These are phyloP conservation scores for Boletus reticuloceps DNA, from an alignment of 768 basidiomycete genomes.

Conservation along the genomic window DNA sequence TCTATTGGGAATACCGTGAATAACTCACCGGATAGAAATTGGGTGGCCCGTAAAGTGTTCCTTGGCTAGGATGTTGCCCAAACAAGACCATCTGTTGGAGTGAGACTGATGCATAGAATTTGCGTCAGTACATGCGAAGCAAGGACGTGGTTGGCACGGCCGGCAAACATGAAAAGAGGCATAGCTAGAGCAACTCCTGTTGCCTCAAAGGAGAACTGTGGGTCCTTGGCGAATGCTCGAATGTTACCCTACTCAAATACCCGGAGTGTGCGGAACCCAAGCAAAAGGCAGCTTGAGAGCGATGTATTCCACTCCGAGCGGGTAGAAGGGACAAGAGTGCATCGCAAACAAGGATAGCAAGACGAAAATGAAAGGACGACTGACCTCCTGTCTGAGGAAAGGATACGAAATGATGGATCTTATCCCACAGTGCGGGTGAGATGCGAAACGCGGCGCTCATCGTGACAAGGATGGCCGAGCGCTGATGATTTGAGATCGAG, in stretches of 20 bases:
- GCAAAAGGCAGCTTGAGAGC: too few species aligned
- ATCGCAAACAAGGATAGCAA: not conserved
- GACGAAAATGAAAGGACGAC: conserved; percentile 18
- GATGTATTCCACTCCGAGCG: too few species aligned
- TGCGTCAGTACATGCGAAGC: conserved; percentile 6
- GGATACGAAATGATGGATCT: conserved; percentile 85
- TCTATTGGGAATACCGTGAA: not conserved
- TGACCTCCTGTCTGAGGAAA: conserved; percentile 91
- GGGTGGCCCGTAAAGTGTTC: conserved; percentile 91
- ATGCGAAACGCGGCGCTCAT: conserved; percentile 63
- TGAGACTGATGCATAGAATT: conserved; percentile 58
- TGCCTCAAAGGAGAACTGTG: too few species aligned
- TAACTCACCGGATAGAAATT: conserved; percentile 74
- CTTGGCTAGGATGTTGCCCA: conserved; percentile 93
- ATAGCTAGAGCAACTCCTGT: too few species aligned
- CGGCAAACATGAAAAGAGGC: too few species aligned
- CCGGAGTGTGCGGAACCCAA: too few species aligned
- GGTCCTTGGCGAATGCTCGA: too few species aligned
- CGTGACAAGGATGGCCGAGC: not conserved
- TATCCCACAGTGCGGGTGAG: conserved; percentile 78
- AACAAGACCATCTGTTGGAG: conserved; percentile 98
- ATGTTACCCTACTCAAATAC: too few species aligned
- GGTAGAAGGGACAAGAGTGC: not conserved
- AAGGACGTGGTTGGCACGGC: not conserved
- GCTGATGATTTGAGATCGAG: too few species aligned